phyloP scores from a whole-genome alignment of 345 rosid species.

The Anastatica hierochuntica region DNA sequence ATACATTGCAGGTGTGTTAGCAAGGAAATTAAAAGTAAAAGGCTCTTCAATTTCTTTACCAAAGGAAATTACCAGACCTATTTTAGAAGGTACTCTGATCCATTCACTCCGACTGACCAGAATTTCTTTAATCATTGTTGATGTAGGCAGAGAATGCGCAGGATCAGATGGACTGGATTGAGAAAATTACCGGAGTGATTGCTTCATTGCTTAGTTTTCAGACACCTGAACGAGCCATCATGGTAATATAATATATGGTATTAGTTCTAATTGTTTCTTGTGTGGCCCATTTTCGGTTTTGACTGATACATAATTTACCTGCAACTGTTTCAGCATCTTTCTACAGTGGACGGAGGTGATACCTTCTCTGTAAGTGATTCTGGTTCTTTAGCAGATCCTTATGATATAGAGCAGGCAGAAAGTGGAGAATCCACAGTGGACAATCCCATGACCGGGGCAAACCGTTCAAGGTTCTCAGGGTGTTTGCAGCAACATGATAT shows the following conservation, averaged over 20 bases:
- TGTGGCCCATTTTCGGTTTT: neutral
- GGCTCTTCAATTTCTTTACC: neutral
- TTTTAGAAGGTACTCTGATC: too few relatives aligned
- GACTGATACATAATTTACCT: conserved; percentile 8
- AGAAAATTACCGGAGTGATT: conserved; percentile 71
- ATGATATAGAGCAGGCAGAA: conserved; percentile 35
- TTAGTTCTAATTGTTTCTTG: conserved; percentile 10
- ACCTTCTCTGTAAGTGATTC: conserved; percentile 36
- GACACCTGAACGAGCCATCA: conserved; percentile 47
- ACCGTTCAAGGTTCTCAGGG: conserved; percentile 33
- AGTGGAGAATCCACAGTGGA: conserved; percentile 30
- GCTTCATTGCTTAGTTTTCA: conserved; percentile 57
- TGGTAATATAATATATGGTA: conserved; percentile 22
- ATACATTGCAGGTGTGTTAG: conserved; percentile 56
- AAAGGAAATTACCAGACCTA: conserved; percentile 53
- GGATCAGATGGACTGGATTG: conserved; percentile 84
- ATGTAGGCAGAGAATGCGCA: conserved; percentile 75
- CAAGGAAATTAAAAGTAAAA: neutral
- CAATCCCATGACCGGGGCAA: conserved; percentile 33
- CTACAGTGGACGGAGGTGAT: conserved; percentile 36
- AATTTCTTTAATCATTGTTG: conserved; percentile 4
- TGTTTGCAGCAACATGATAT: conserved; percentile 36
- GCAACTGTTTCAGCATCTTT: conserved; percentile 36
- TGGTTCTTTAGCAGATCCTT: conserved; percentile 35
- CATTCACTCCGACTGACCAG: too few relatives aligned